Base-by-base conservation (phyloP, 768 basidiomycete genomes). In the Lentinula edodes region DNA sequence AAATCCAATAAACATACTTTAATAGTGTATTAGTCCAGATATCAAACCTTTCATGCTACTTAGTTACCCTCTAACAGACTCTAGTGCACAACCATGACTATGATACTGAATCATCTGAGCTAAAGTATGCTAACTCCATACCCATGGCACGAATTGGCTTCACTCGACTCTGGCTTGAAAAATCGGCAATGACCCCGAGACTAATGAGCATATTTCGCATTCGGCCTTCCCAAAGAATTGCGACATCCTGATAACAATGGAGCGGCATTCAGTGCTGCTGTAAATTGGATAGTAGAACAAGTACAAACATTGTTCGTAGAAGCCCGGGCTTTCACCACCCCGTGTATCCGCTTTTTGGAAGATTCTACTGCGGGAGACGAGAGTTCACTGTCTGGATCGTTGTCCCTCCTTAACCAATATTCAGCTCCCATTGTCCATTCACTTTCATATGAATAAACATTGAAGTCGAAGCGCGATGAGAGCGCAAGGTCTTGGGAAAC, bases 371-470 rank as follows among this genome's bases (percentile, higher is more conserved):
- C 20, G 9, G 32, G 7, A 5, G 51, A 36, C 5, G 10, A 39
- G 20, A 42, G 35, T 41, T 67, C 64, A 3, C 42, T 48, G 13
- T 71, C 66, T 13, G 62, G 60, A 36, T 57, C 56, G 7, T 69
- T 63, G 58, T 73, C 71, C 12, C 86, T 83, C 20, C 93, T 83
- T 70, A 94, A 82, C 94, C 93, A 97, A 93, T 93, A 97, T 72
- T 98, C 95, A 1, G 91, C 89, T 2, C 96, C 96, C 77, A 98
- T 84, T 9, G 92, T 89, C 89, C 95, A 90, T 71, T 98, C 95
- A 72, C 93, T 95, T 66, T 96, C 93, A 72, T 94, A 98, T 73
- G 92, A 95, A 71, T 98, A 97, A 32, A 95, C 84, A 69, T 98
- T 98, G 75, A 98, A 94, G 70, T 98, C 94, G 70, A 95, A 98